These are phyloP conservation scores for Alternaria arbusti DNA, from an alignment of 2,329 filamentous ascomycete genomes.

Conservation along the genomic window DNA sequence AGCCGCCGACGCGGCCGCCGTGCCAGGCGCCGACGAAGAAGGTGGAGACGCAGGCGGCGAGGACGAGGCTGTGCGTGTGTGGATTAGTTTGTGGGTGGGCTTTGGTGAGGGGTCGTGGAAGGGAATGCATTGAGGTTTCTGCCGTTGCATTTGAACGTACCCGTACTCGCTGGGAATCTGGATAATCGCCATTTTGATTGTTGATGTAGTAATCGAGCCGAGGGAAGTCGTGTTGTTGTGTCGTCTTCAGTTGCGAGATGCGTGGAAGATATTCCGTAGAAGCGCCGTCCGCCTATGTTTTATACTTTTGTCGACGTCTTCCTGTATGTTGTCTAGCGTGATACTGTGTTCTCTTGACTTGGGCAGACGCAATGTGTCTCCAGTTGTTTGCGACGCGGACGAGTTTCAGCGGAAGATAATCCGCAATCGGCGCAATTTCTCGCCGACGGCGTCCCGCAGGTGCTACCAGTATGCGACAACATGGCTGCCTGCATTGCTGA, in stretches of 20 bases:
- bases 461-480: not conserved
- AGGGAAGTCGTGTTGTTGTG: not conserved
- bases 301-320: not conserved
- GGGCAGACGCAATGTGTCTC: not conserved
- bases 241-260: not conserved
- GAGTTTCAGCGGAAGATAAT: constrained; percentile 28
- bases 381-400: constrained; percentile 21
- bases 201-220: not conserved
- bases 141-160: constrained; percentile 27
- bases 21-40: constrained; percentile 63
- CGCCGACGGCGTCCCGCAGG: constrained; percentile 11
- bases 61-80: constrained; percentile 57
- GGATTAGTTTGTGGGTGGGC: constrained; percentile 10
- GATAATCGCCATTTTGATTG: constrained; percentile 25
- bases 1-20: constrained; percentile 51
- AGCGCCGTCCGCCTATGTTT: not conserved
- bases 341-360: not conserved
- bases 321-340: not conserved
- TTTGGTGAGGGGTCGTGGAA: not conserved
- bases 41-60: constrained; percentile 60
- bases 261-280: not conserved
- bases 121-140: not conserved
- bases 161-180: constrained; percentile 38
- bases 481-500: not conserved
- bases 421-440: constrained; percentile 18